Base-by-base conservation (phyloP, 2,329 filamentous ascomycete genomes). In the Sporothrix brasiliensis region DNA sequence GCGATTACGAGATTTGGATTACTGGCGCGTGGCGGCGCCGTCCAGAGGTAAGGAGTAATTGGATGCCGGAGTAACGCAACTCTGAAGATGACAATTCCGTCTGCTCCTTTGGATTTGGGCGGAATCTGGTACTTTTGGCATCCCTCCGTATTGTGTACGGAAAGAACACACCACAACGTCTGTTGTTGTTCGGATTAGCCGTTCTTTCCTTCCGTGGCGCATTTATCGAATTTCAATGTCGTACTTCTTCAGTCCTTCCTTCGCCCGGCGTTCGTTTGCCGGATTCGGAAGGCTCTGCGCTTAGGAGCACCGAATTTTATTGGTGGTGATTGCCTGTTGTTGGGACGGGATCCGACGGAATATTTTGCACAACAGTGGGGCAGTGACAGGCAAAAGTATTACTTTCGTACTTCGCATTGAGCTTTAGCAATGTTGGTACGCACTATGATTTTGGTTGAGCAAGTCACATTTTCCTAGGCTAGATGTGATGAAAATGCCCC, bases 361-460 rank as follows among this genome's bases (percentile, higher is more conserved):
- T 61, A 61, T 61, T 39, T 60, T 60, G 41, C 56, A 60, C 56
- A 14, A 11, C 41, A 16, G 58, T 61, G 39, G 58, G 58, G 58
- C 58, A 27, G 41, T 24, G n/a, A 44, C 39, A 61, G 19, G 34
- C 34, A 34, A 30, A 30, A 34, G 34, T 7, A 34, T 34, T 7
- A 1, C 34, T 34, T 34, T 34, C 34, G 34, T 34, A 9, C 34
- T 7, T 34, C 34, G 34, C 34, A 34, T 34, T 34, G 34, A 34
- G 34, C 27, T 47, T 61, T 61, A 44, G 21, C n/a, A 39, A 44
- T 47, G 21, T 7, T 47, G 13, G 39, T 27, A 63, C 21, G 14
- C 24, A 27, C 56, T n/a, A 10, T 39, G 58, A 14, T 44, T 63
- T 61, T 47, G 39, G 39, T 27, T 63, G 39, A 24, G 58, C 58